Evolutionary conservation across 495 filamentous ascomycete genomes (phyloP).

Genomic region (Penicillium salamii): DNA sequence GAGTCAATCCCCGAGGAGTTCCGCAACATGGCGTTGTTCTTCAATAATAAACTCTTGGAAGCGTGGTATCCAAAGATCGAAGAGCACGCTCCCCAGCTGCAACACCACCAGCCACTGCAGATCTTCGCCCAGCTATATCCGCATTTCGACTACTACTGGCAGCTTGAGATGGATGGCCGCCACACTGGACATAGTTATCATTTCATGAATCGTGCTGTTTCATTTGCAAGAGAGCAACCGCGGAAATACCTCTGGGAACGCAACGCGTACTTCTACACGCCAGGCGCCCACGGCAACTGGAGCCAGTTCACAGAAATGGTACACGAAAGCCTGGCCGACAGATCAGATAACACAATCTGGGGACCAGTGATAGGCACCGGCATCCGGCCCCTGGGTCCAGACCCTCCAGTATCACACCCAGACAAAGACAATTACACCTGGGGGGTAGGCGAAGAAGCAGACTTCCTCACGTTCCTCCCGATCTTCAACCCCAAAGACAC

Average conservation of each 20-base stretch:
- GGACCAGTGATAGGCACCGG: slow-evolving; percentile 41
- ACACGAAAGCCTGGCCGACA: slow-evolving; percentile 37
- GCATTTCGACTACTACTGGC: slow-evolving; percentile 74
- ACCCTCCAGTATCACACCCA: slow-evolving; percentile 50
- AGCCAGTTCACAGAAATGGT: slow-evolving; percentile 52
- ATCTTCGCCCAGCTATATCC: slow-evolving; percentile 64
- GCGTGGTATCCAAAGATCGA: slow-evolving; percentile 28
- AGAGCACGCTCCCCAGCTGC: slow-evolving; percentile 25
- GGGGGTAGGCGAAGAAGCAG: slow-evolving; percentile 75
- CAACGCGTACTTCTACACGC: slow-evolving; percentile 69
- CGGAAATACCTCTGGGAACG: slow-evolving; percentile 72
- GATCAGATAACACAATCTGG: slow-evolving; percentile 50
- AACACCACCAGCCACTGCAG: slow-evolving; percentile 36
- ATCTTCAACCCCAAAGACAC: slow-evolving; percentile 67
- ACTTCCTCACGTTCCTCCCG: slow-evolving; percentile 67
- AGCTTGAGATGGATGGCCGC: slow-evolving; percentile 72
- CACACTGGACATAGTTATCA: slow-evolving; percentile 71
- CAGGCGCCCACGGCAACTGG: slow-evolving; percentile 58
- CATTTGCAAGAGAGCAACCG: slow-evolving; percentile 61
- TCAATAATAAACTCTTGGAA: slow-evolving; percentile 47
- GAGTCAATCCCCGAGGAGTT: slow-evolving; percentile 63
- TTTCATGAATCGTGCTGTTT: slow-evolving; percentile 55
- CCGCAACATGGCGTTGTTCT: slow-evolving; percentile 62
- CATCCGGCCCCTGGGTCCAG: slow-evolving; percentile 58
- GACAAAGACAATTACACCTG: slow-evolving; percentile 63